Base-by-base conservation (phyloP, 768 basidiomycete species). In the Mycena rosella region DNA sequence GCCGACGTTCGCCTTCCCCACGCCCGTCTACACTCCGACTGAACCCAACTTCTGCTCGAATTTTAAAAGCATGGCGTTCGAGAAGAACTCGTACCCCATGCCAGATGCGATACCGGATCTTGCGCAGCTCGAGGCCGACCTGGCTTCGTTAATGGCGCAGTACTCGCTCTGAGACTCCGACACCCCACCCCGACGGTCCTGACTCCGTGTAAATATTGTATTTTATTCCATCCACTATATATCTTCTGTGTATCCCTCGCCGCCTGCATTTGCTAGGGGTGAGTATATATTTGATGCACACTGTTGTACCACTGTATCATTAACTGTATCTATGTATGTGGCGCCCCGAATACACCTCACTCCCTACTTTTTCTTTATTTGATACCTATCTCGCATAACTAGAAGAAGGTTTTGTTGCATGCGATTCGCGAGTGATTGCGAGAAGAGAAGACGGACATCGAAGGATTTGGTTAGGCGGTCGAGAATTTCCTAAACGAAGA, bases 281-380 rank as follows among this genome's bases (percentile, higher is more conserved):
- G 49, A 59, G 42, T 55, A 66, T 66, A 62, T 54, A 8, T 55
- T 62, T 15, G 38, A n/a, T n/a, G n/a, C n/a, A n/a, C n/a, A n/a
- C 38, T 68, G 67, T 63, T 68, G 67, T 68, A 68, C 38, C 52
- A 62, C 51, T 68, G 67, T 68, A 68, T 68, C 34, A 67, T 51
- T 56, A 56, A 54, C 22, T 56, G 38, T 62, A 52, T 56, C n/a
- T n/a, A n/a, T n/a, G n/a, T 67, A 47, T 36, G 29, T 5, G 38
- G 6, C 14, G 40, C 34, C 14, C 4, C 42, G 26, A 30, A 30
- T 42, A 29, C 22, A 45, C 42, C 53, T 44, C 63, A 6, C 45
- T 63, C 62, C 15, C n/a, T 59, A 36, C 57, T n/a, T 11, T 47
- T 4, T 24, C 61, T 48, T 61, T 60, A 60, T 67, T 56, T n/a